These are phyloP conservation scores for Paralagenidium karlingii DNA, from an alignment of 352 stramenopile genomes.

Conservation along the genomic window DNA sequence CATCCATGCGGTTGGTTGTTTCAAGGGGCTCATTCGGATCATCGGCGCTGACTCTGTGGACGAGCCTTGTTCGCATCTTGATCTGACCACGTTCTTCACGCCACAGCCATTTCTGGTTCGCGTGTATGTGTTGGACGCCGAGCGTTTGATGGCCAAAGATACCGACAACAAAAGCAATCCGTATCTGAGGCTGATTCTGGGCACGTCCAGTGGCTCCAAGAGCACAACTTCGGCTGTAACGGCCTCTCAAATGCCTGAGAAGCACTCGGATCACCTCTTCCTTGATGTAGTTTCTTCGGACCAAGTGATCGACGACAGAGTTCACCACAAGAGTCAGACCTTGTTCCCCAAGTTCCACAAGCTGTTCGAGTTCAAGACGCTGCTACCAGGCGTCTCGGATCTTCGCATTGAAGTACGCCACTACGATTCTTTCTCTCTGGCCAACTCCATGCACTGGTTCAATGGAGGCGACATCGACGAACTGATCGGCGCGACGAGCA, in stretches of 20 bases:
- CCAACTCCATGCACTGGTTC: constrained; percentile 28
- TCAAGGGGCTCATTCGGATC: constrained; percentile 86
- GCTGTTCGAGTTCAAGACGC: constrained; percentile 83
- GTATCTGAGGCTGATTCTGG: constrained; percentile 72
- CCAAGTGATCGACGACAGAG: constrained; percentile 70
- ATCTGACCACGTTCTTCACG: constrained; percentile 59
- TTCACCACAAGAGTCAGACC: constrained; percentile 65
- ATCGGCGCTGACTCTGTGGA: too few relatives aligned
- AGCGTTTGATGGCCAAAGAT: constrained; percentile 74
- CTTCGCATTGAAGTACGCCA: constrained; percentile 55
- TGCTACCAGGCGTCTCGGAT: constrained; percentile 69
- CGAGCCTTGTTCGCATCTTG: constrained; percentile 56
- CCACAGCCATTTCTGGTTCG: constrained; percentile 72
- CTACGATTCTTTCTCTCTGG: constrained; percentile 62
- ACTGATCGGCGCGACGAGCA: constrained; percentile 84
- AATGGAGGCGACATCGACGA: constrained; percentile 65
- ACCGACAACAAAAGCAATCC: constrained; percentile 74
- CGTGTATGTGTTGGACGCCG: constrained; percentile 78
- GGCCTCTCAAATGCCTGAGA: too few relatives aligned
- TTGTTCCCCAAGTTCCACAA: constrained; percentile 83
- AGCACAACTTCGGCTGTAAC: too few relatives aligned
- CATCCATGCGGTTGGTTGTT: constrained; percentile 61
- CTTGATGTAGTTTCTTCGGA: too few relatives aligned
- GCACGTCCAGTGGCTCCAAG: too few relatives aligned
- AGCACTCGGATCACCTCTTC: too few relatives aligned